These are phyloP conservation scores for Mucor piriformis DNA, from an alignment of 371 early-diverging fungal species.

Conservation along the genomic window DNA sequence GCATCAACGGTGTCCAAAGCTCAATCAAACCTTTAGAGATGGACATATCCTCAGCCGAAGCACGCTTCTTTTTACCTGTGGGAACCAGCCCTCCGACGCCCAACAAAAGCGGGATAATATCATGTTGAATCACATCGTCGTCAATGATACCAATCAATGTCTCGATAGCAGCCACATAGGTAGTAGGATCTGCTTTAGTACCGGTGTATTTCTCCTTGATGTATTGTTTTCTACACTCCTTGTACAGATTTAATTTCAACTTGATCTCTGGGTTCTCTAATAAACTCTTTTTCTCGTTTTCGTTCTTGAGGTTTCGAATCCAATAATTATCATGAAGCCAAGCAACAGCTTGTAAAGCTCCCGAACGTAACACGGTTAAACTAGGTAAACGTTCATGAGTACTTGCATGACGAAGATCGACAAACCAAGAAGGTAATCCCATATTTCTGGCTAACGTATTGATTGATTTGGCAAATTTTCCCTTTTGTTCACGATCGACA, in stretches of 20 bases:
- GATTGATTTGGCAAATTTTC: constrained; percentile 55
- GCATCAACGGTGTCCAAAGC: constrained; percentile 48
- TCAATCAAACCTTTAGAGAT: constrained; percentile 41
- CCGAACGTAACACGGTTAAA: constrained; percentile 56
- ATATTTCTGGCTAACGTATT: constrained; percentile 57
- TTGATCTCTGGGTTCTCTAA: constrained; percentile 21
- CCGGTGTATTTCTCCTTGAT: constrained; percentile 23
- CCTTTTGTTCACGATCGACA: constrained; percentile 63
- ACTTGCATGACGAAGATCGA: constrained; percentile 68
- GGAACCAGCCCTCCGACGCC: constrained; percentile 49
- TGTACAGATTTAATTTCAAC: constrained; percentile 36
- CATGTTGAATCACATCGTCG: constrained; percentile 11
- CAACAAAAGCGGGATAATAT: constrained; percentile 40
- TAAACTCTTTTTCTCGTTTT: not conserved
- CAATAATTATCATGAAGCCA: constrained; percentile 58
- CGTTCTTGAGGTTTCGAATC: constrained; percentile 31
- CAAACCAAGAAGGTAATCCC: constrained; percentile 67
- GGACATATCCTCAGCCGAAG: constrained; percentile 29
- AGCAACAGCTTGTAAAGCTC: constrained; percentile 51
- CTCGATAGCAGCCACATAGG: constrained; percentile 21
- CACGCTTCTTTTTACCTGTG: constrained; percentile 49
- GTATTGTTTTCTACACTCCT: constrained; percentile 39
- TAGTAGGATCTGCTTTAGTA: constrained; percentile 5
- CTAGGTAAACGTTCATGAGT: constrained; percentile 71
- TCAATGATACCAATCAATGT: constrained; percentile 16